Conservation (phyloP, 2,329 filamentous ascomycete species). For the Cercospora brassicicola region DNA sequence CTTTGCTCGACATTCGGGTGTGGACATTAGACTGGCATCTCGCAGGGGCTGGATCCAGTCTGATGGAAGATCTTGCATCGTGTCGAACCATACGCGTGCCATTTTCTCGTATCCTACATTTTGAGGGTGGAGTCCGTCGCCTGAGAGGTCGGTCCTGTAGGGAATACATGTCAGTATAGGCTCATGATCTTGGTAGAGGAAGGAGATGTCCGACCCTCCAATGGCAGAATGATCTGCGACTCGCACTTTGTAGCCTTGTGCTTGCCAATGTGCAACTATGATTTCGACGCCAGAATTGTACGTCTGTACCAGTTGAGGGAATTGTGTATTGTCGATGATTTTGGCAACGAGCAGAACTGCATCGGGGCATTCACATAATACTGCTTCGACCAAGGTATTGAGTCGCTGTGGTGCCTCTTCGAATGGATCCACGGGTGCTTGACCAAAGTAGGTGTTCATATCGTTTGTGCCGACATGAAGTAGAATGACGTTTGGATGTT, state of each 20-base stretch:
- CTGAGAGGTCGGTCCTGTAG: neutral
- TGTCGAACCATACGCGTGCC: constrained; percentile 14
- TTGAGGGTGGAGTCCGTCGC: constrained; percentile 10
- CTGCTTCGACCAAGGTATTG: constrained; percentile 37
- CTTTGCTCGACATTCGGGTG: constrained; percentile 2
- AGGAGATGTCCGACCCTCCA: neutral
- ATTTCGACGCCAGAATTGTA: constrained; percentile 34
- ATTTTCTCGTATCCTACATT: constrained; percentile 14
- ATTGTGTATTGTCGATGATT: constrained; percentile 34
- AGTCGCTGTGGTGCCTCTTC: constrained; percentile 39
- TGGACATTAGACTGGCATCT: neutral
- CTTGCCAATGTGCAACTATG: constrained; percentile 27
- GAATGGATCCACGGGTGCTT: constrained; percentile 27
- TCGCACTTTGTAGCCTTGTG: constrained; percentile 31
- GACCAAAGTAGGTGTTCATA: constrained; percentile 23
- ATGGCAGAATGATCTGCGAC: constrained; percentile 31
- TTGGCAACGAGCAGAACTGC: constrained; percentile 43
- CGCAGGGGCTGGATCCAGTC: constrained; percentile 11
- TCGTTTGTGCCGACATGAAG: constrained; percentile 42
- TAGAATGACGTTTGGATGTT: constrained; percentile 39
- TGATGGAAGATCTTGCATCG: constrained; percentile 7
- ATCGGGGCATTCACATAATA: constrained; percentile 36
- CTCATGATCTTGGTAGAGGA: no score
- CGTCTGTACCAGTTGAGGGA: constrained; percentile 23
- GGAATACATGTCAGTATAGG: no score